Evolutionary conservation across 306 rosid genomes (phyloP), one percentile per base, ranked within the genome.

Genomic region (Pyrus betulifolia): DNA sequence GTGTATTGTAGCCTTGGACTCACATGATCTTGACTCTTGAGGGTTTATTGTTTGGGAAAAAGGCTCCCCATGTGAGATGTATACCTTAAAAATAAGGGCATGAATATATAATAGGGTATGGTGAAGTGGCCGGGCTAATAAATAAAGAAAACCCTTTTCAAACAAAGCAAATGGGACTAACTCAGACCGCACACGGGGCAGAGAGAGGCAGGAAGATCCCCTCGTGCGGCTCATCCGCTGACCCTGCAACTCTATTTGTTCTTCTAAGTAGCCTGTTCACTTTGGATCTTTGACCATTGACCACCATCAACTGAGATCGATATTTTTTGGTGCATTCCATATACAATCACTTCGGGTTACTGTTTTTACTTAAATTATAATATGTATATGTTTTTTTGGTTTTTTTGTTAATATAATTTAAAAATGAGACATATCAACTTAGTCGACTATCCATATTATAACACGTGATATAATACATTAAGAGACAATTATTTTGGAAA

Each of bases 221-320:
- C 93, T 91, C 91, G 93, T 89, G 96, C 87, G 90, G 82, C 93
- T 87, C 89, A 83, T 84, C 83, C 84, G 90, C 92, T 84, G 93
- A 86, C 87, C 76, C 88, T 79, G 88, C 60, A 82, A 86, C 51
- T 87, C 80, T 85, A 67, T 80, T 81, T 80, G 75, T 86, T 89
- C 84, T 82, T 76, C 85, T 74, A 72, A 86, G 78, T 83, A 77
- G 25, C 33, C 58, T 72, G 57, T 67, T 22, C 71, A 68, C 77
- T 75, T 72, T 55, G 86, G 76, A 79, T 85, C 91, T 90, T 87
- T 90, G 93, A 90, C 89, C 91, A 59, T 85, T 88, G 93, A 91
- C 91, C 83, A 74, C 79, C 80, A 25, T 73, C 18, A 51, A 19
- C 18, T 15, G 3, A 51, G 8, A 6, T 25, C 27, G 27, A 25